phyloP scores from a whole-genome alignment of 2,329 filamentous ascomycete species.

The Fusarium tricinctum region DNA sequence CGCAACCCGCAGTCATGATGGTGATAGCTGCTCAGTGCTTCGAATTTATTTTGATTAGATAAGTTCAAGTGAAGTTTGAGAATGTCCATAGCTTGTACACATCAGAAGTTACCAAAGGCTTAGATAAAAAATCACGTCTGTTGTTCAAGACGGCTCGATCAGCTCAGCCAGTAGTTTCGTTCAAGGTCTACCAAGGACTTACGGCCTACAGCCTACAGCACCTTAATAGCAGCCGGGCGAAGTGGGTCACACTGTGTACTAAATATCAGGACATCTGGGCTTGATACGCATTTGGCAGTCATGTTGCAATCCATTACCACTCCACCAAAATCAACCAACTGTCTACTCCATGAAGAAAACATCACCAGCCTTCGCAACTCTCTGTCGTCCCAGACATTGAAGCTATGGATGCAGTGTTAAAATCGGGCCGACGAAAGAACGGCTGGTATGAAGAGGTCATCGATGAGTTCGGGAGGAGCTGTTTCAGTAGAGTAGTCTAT shows the following conservation, averaged over 20 bases:
- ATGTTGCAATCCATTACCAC: not conserved
- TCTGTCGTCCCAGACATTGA: not conserved
- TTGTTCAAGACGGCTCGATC: not conserved
- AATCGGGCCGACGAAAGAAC: conserved; percentile 2
- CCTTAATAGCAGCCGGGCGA: not conserved
- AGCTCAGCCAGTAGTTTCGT: conserved; percentile 9
- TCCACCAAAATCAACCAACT: not conserved
- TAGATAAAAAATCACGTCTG: not conserved
- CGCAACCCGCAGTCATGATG: not conserved
- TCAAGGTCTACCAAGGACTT: conserved; percentile 13
- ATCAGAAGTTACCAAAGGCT: too few species aligned
- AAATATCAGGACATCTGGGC: conserved; percentile 10
- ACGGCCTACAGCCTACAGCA: not conserved
- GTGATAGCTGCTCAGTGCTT: not conserved
- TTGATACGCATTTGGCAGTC: not conserved
- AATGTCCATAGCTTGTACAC: too few species aligned
- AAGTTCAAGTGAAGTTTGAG: too few species aligned
- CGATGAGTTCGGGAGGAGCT: not conserved
- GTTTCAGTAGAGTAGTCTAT: not conserved
- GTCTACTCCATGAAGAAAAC: not conserved
- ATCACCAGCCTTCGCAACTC: not conserved
- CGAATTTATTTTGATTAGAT: too few species aligned
- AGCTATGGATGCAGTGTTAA: not conserved
- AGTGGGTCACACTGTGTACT: conserved; percentile 39
- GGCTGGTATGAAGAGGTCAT: conserved; percentile 7